Evolutionary conservation across 139 green algal species (phyloP), one percentile per base, ranked within the genome.

Genomic region (Auxenochlorella pyrenoidosa): DNA sequence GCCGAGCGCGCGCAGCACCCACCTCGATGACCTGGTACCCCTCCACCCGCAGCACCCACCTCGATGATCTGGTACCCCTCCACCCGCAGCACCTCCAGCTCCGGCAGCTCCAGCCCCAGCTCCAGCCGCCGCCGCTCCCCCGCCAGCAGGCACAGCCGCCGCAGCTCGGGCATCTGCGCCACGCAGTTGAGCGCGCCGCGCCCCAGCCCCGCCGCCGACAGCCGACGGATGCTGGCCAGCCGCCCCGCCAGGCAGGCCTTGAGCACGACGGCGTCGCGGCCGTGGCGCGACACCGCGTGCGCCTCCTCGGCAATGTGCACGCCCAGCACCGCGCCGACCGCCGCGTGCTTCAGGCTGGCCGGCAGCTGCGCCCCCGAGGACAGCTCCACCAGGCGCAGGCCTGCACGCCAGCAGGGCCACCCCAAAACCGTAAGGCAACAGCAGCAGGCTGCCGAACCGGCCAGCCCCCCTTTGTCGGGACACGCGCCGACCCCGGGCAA

Each of bases 221-320:
- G 63, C 51, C 80, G 80, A 15, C 80, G 80, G 12, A 85, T 60
- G 63, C 16, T 10, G 60, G 40, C 21, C 63, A 85, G 80, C 26
- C 80, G 80, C 60, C 19, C 80, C 0, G 63, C 80, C 26, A 85
- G 63, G 80, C 80, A 85, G 63, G 80, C 80, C 43, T 85, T 85
- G 16, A 76, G 30, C 38, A 40, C 43, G 19, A 77, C 60, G 30
- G 38, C 40, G 80, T 85, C 80, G 40, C 63, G 63, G 28, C 80
- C 80, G 63, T 85, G 80, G 21, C 80, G 59, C 22, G 54, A 44
- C 28, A 85, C 63, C 60, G 63, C 63, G 36, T 85, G 80, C 80
- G 38, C 63, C 63, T 85, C 80, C 63, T 85, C 80, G 0, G 80
- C 80, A 6, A 85, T 60, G 63, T 85, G 60, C 80, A 85, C 60